These are phyloP conservation scores for Clausena lansium DNA, from an alignment of 345 rosid genomes.

Conservation along the genomic window DNA sequence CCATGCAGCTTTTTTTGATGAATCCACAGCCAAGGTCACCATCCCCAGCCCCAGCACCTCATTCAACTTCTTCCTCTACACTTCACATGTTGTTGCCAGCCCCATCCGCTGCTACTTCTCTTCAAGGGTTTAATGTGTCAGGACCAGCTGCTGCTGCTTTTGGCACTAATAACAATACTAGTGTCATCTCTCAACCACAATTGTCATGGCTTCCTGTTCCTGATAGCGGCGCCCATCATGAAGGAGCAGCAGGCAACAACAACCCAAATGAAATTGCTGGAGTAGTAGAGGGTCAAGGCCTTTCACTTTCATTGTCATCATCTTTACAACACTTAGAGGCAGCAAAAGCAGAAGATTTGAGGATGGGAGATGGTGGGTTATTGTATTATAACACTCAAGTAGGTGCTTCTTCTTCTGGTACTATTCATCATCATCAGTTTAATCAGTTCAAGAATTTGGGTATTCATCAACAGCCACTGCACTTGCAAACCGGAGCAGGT, in stretches of 20 bases:
- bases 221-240: slow-evolving; percentile 30
- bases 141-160: slow-evolving; percentile 30
- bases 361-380: slow-evolving; percentile 54
- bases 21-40: slow-evolving; percentile 85
- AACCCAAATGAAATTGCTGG: slow-evolving; percentile 51
- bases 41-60: slow-evolving; percentile 45
- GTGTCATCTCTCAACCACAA: slow-evolving; percentile 48
- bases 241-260: slow-evolving; percentile 29
- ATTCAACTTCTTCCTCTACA: slow-evolving; percentile 57
- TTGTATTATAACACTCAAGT: slow-evolving; percentile 44
- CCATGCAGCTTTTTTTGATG: slow-evolving; percentile 93
- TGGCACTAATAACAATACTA: slow-evolving; percentile 27
- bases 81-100: slow-evolving; percentile 87
- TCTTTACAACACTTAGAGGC: slow-evolving; percentile 78
- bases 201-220: slow-evolving; percentile 67
- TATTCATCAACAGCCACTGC: slow-evolving; percentile 32
- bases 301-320: slow-evolving; percentile 79
- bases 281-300: slow-evolving; percentile 76
- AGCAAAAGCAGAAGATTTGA: slow-evolving; percentile 78
- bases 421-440: slow-evolving; percentile 32
- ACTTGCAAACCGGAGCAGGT: slow-evolving; percentile 37
- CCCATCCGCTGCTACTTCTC: slow-evolving; percentile 48
- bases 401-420: slow-evolving; percentile 32
- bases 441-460: slow-evolving; percentile 43
- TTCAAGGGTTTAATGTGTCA: slow-evolving; percentile 41